Percentiles rank a stretch among this genome's conserved stretches.
Evolutionary conservation across 257 asterid genomes (phyloP).

Genomic region (Lycium ferocissimum): DNA sequence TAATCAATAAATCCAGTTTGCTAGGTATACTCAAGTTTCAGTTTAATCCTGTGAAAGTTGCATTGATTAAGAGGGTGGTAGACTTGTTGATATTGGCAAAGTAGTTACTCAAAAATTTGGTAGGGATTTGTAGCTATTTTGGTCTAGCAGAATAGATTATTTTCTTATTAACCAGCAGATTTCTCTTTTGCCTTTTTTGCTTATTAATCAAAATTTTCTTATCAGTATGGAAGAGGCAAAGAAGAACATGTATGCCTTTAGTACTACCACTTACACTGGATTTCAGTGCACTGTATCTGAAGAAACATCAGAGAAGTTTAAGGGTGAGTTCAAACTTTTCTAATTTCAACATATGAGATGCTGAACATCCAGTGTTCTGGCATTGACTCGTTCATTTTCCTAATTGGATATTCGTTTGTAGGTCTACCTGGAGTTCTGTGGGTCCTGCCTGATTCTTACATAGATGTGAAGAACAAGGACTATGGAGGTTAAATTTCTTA

Average conservation of each 20-base stretch:
- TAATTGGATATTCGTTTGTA: constrained; percentile 38
- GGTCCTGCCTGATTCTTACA: constrained; percentile 98
- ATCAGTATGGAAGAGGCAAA: constrained; percentile 97
- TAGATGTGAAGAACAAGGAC: constrained; percentile 97
- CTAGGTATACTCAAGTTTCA: neutral
- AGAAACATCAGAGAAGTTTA: constrained; percentile 96
- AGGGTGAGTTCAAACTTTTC: constrained; percentile 58
- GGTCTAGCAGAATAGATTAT: neutral
- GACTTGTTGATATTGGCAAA: neutral
- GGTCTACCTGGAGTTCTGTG: constrained; percentile 97
- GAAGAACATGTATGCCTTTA: constrained; percentile 98
- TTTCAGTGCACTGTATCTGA: constrained; percentile 97
- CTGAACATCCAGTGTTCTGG: neutral
- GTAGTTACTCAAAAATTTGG: neutral
- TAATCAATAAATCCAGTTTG: neutral
- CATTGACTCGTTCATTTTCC: constrained; percentile 11
- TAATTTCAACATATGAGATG: neutral
- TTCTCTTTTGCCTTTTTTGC: neutral
- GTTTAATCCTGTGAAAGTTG: neutral
- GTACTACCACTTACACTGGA: constrained; percentile 97
- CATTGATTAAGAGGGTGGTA: neutral
- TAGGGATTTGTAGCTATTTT: neutral
- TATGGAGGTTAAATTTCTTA: constrained; percentile 77
- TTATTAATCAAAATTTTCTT: neutral
- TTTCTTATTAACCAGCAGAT: neutral